Conservation (phyloP, 2,329 filamentous ascomycete genomes). For the Arthrobotrys iridis region DNA sequence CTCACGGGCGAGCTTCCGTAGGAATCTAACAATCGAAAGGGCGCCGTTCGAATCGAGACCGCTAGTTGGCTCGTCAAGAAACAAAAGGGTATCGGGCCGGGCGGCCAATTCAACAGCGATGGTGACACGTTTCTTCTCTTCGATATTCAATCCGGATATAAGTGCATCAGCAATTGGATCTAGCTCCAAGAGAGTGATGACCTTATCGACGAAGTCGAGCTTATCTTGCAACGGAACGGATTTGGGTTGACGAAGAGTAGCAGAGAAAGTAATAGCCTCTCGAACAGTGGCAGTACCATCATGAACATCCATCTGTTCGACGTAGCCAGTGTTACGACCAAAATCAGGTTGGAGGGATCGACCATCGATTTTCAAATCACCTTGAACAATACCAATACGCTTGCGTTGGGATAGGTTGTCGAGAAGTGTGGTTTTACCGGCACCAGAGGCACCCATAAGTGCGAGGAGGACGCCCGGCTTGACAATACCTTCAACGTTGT, state of each 20-base stretch:
- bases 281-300: slow-evolving; percentile 74
- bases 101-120: slow-evolving; percentile 79
- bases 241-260: slow-evolving; percentile 71
- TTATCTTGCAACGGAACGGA: slow-evolving; percentile 70
- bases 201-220: slow-evolving; percentile 73
- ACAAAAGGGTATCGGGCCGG: slow-evolving; percentile 73
- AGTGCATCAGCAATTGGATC: slow-evolving; percentile 74
- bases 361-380: slow-evolving; percentile 78
- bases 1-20: slow-evolving; percentile 72
- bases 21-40: slow-evolving; percentile 73
- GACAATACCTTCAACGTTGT: slow-evolving; percentile 78
- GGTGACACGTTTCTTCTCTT: slow-evolving; percentile 76
- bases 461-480: slow-evolving; percentile 84
- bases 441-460: slow-evolving; percentile 81
- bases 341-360: slow-evolving; percentile 71
- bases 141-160: slow-evolving; percentile 71
- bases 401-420: slow-evolving; percentile 81
- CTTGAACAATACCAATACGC: slow-evolving; percentile 71
- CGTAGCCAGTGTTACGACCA: slow-evolving; percentile 76
- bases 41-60: slow-evolving; percentile 76
- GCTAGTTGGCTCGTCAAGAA: slow-evolving; percentile 77
- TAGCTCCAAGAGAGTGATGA: slow-evolving; percentile 73
- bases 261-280: slow-evolving; percentile 76
- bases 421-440: slow-evolving; percentile 83
- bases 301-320: slow-evolving; percentile 77